Conservation (phyloP, 768 basidiomycete species). For the Hericium erinaceus region DNA sequence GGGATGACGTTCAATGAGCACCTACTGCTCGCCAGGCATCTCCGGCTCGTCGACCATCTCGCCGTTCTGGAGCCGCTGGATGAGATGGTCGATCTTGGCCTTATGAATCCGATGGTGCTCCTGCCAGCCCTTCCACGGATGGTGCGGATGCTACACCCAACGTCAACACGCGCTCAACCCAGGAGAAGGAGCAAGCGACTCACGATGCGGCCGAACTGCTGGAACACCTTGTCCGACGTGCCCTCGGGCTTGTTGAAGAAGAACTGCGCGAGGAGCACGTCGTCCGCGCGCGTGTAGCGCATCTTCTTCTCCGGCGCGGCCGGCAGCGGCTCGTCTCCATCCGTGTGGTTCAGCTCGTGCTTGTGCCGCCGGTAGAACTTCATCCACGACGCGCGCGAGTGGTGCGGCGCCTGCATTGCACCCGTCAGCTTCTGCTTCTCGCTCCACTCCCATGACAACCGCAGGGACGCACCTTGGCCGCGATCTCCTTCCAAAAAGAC, state of each 20-base stretch:
- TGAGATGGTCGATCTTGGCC: conserved; percentile 74
- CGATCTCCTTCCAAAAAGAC: conserved; percentile 72
- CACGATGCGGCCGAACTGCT: conserved; percentile 66
- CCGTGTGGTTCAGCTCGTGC: conserved; percentile 63
- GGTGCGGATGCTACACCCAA: conserved; percentile 59
- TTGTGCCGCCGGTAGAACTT: conserved; percentile 87
- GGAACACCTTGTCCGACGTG: conserved; percentile 79
- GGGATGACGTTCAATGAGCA: no score
- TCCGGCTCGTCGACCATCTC: conserved; percentile 35
- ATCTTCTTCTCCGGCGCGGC: conserved; percentile 79
- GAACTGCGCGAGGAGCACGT: conserved; percentile 68
- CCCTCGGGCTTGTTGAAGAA: conserved; percentile 69
- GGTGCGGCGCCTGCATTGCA: conserved; percentile 63
- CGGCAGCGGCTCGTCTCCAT: conserved; percentile 63
- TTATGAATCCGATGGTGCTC: conserved; percentile 88
- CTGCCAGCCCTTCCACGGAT: conserved; percentile 94
- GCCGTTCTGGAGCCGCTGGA: conserved; percentile 49
- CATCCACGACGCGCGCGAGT: conserved; percentile 91
- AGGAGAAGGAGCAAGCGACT: conserved; percentile 15
- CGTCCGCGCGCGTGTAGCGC: conserved; percentile 75
- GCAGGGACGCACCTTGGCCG: conserved; percentile 39
- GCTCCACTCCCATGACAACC: conserved; percentile 4
- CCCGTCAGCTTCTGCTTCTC: not conserved
- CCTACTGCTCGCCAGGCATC: not conserved
- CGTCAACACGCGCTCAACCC: conserved; percentile 2